Base-by-base conservation (phyloP, 2,329 filamentous ascomycete species). In the Paraconiothyrium brasiliense region DNA sequence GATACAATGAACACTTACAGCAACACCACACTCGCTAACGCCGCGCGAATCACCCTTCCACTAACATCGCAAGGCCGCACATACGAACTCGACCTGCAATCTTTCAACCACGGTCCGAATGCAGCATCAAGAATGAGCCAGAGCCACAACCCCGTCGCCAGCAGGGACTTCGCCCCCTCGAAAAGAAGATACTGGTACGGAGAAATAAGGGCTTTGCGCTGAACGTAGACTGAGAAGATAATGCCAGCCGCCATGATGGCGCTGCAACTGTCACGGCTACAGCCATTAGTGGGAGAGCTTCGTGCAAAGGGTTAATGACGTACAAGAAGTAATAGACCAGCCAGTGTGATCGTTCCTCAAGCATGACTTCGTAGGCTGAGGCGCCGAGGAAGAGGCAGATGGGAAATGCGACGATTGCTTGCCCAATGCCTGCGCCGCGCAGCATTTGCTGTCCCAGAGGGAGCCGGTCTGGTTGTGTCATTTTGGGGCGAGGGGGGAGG, bases 71-170 rank as follows among this genome's bases (percentile, higher is more conserved):
- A 50, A 13, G n/a, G 13, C 11, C 30, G 34, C n/a, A 14, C 16
- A 13, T 22, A 59, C 3, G 5, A 2, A 37, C 41, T 2, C 13
- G 10, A 11, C 48, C 13, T 20, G 30, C 60, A 37, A 30, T 50
- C 11, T 8, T 37, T 4, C 5, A 41, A 1, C 59, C 59, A 60
- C 11, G 59, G 59, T 16, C 59, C 56, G 35, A 50, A 60, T 10
- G 54, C 57, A 37, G 62, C 51, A 37, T 62, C 62, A 8, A 60
- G 50, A 5, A 65, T 58, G n/a, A 65, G 54, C 59, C 59, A 65
- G 11, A 65, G 44, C 62, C 62, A 65, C 8, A 62, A 20, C 20
- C 16, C 54, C 5, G 62, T 65, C 41, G 62, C 62, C 20, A 62
- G 44, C 5, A 43, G 14, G 1, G 49, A 44, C 32, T 65, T 65